Base-by-base conservation (phyloP, 2,329 filamentous ascomycete genomes). In the Penicillium sp. region DNA sequence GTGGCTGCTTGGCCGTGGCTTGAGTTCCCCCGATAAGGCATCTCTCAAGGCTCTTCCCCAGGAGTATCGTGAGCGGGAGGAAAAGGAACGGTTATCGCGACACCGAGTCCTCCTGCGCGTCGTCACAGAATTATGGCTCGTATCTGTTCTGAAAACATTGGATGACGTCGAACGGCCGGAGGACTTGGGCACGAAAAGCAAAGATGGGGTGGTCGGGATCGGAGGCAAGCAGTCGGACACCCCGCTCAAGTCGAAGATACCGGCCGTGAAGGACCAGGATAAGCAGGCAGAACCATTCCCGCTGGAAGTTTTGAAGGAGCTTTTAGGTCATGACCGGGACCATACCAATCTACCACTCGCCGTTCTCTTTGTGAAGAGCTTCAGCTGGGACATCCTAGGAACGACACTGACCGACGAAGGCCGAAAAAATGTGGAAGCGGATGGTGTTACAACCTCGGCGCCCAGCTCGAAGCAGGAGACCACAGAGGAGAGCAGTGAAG, bases 61-160 rank as follows among this genome's bases (percentile, higher is more conserved):
- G 35, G 95, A 99, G 66, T 85, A 92, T 29, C 90, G 90, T 51
- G 96, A 99, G 74, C 90, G 91, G 64, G 95, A 99, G 74, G 95
- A 99, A 76, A 96, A 96, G 75, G 95, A 99, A 59, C 89, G 95
- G 6, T 81, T 98, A 42, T 84, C 87, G 31, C 86, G 95, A 53
- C 96, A 99, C 74, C 87, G 95, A 56, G 84, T 93, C 6, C 83
- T 99, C 22, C 78, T 99, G 53, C 87, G 93, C 37, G 89, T 99
- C 13, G 92, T 96, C 33, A 97, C 95, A 2, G 95, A 99, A 74
- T 81, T 99, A 35, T 99, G 96, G 96, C 85, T 99, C 4, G 91
- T 96, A 19, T 91, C 91, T 27, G 89, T 95, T 43, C 76, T 99
- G 64, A 86, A 89, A 67, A 97, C 92, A 43, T 80, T 98, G 57